These are phyloP conservation scores for Pseudoturritis turrita DNA, from an alignment of 345 rosid species.

Conservation along the genomic window DNA sequence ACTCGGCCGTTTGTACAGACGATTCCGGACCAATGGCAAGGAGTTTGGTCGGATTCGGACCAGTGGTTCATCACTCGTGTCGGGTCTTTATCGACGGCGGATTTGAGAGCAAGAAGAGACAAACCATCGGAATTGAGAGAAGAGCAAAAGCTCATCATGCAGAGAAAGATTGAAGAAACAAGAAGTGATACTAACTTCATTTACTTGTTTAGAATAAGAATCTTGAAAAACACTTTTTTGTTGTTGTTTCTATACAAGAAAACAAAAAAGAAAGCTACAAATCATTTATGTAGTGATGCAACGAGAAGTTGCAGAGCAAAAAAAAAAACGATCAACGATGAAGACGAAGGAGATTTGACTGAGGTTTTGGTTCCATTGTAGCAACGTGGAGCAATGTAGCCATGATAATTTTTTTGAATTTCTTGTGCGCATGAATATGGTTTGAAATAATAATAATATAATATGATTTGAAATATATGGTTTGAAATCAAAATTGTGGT, in stretches of 20 bases:
- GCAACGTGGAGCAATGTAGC: conserved; percentile 26
- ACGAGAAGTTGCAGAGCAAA: conserved; percentile 29
- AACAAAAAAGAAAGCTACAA: neutral
- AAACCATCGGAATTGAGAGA: conserved; percentile 85
- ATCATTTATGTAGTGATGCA: conserved; percentile 5
- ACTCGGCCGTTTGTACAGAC: conserved; percentile 77
- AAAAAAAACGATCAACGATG: neutral
- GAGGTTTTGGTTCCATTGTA: conserved; percentile 11
- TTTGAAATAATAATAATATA: conserved; percentile 11
- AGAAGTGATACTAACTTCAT: conserved; percentile 7
- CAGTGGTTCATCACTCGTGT: conserved; percentile 56
- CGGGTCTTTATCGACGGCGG: conserved; percentile 59
- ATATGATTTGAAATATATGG: neutral
- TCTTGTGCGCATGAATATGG: neutral
- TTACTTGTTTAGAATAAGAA: neutral
- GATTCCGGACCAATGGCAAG: conserved; percentile 87
- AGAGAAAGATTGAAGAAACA: conserved; percentile 6
- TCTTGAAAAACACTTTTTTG: neutral
- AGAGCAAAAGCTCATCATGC: conserved; percentile 8
- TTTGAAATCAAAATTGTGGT: too few species aligned
- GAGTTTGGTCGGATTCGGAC: conserved; percentile 70
- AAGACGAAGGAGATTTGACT: conserved; percentile 19
- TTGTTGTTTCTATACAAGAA: neutral
- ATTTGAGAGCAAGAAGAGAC: conserved; percentile 79
- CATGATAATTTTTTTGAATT: conserved; percentile 18